phyloP scores from a whole-genome alignment of 2,329 filamentous ascomycete species.

The Elsinoe ampelina region DNA sequence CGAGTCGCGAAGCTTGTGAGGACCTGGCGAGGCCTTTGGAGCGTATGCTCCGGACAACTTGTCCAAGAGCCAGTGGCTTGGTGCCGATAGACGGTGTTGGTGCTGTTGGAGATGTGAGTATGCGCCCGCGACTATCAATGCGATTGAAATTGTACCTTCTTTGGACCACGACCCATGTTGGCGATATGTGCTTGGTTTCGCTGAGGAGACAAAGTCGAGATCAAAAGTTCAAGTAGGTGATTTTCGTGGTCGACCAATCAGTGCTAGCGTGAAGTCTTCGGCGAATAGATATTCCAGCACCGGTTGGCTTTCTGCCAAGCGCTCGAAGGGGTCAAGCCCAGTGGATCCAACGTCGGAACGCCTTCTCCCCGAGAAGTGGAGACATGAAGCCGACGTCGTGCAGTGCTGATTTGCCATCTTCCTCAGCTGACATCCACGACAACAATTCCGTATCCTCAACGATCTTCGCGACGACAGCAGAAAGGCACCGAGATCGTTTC shows the following conservation, averaged over 20 bases:
- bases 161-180: constrained; percentile 56
- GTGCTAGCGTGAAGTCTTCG: not conserved
- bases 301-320: not conserved
- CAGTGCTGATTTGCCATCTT: not conserved
- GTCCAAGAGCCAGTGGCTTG: constrained; percentile 99
- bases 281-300: constrained; percentile 1
- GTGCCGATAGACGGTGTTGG: constrained; percentile 98
- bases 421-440: not conserved
- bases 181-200: constrained; percentile 28
- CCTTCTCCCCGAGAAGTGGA: not conserved
- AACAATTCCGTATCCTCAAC: not conserved
- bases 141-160: constrained; percentile 19
- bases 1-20: constrained; percentile 99
- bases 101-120: constrained; percentile 76
- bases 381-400: not conserved
- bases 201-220: not conserved
- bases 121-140: not conserved
- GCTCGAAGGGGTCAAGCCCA: not conserved
- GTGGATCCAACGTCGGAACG: not conserved
- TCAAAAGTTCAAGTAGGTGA: constrained; percentile 1
- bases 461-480: not conserved
- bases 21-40: constrained; percentile 66
- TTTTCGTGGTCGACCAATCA: constrained; percentile 3
- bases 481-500: too few relatives aligned
- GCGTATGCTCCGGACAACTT: constrained; percentile 82